Conservation (phyloP, 768 basidiomycete genomes). For the Auricularia heimuer region DNA sequence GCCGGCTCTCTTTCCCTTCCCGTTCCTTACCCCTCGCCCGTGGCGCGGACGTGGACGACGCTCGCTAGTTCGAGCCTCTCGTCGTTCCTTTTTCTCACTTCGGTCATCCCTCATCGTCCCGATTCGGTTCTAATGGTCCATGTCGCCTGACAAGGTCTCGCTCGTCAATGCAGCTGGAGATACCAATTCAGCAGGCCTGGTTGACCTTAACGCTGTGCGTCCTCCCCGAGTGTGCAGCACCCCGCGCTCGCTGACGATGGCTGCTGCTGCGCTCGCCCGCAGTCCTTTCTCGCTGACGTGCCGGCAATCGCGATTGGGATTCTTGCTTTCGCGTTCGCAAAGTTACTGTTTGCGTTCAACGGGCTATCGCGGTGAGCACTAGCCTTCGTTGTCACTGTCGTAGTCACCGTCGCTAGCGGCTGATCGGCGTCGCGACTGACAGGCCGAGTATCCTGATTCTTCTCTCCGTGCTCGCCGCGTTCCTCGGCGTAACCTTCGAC, state of each 20-base stretch:
- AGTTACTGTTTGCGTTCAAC: not conserved
- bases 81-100: not conserved
- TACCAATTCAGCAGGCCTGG: not conserved
- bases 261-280: constrained; percentile 2
- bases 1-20: not conserved
- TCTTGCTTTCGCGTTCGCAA: constrained; percentile 3
- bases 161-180: constrained; percentile 2
- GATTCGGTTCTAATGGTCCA: not conserved
- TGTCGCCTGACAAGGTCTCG: not conserved
- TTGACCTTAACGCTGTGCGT: constrained; percentile 1
- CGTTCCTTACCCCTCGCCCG: not conserved
- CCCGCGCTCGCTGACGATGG: not conserved
- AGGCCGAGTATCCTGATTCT: not conserved
- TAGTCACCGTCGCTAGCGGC: not conserved
- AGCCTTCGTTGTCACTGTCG: not conserved
- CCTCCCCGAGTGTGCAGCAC: not conserved
- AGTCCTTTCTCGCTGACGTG: constrained; percentile 14
- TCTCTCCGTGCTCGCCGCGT: not conserved
- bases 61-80: constrained; percentile 1
- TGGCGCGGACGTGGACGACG: constrained; percentile 2
- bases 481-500: constrained; percentile 1
- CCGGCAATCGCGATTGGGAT: constrained; percentile 13
- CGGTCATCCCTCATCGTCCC: not conserved
- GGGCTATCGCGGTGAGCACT: not conserved
- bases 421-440: not conserved